Evolutionary conservation across 2,329 filamentous ascomycete species (phyloP).

Genomic region (Fusarium sp.): DNA sequence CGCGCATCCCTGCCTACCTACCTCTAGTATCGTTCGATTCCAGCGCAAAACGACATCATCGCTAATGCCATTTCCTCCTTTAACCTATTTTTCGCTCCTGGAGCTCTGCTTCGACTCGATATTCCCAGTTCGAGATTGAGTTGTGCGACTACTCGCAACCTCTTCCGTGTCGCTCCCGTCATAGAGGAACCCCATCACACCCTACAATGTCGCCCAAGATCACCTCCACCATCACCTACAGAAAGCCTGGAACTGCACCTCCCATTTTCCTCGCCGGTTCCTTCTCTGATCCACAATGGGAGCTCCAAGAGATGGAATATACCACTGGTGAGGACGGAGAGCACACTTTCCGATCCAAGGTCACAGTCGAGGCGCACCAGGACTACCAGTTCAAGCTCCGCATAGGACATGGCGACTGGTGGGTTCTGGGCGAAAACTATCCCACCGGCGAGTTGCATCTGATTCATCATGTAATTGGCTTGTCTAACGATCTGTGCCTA

Average conservation of each 20-base stretch:
- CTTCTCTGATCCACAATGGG: constrained; percentile 72
- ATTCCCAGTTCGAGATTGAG: neutral
- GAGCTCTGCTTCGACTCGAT: neutral
- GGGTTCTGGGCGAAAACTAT: constrained; percentile 70
- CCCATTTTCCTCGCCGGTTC: constrained; percentile 75
- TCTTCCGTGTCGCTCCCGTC: constrained; percentile 1
- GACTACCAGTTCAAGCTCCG: constrained; percentile 79
- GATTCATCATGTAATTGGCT: neutral
- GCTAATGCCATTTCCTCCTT: constrained; percentile 15
- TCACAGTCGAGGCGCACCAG: constrained; percentile 63
- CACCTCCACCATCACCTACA: constrained; percentile 66
- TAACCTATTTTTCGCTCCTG: constrained; percentile 4
- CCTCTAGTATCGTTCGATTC: constrained; percentile 35
- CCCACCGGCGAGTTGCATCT: constrained; percentile 61
- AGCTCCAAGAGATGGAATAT: constrained; percentile 69
- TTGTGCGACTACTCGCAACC: neutral
- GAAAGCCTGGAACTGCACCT: constrained; percentile 65
- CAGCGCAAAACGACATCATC: constrained; percentile 19
- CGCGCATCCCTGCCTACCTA: constrained; percentile 11
- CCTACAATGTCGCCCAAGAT: constrained; percentile 40
- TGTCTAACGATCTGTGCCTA: constrained; percentile 9
- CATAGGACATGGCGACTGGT: constrained; percentile 71
- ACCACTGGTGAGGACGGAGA: constrained; percentile 60
- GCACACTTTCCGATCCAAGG: constrained; percentile 63
- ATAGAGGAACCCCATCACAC: constrained; percentile 9